Conservation (phyloP, 2,329 filamentous ascomycete species). For the Cyphellophora europaea region DNA sequence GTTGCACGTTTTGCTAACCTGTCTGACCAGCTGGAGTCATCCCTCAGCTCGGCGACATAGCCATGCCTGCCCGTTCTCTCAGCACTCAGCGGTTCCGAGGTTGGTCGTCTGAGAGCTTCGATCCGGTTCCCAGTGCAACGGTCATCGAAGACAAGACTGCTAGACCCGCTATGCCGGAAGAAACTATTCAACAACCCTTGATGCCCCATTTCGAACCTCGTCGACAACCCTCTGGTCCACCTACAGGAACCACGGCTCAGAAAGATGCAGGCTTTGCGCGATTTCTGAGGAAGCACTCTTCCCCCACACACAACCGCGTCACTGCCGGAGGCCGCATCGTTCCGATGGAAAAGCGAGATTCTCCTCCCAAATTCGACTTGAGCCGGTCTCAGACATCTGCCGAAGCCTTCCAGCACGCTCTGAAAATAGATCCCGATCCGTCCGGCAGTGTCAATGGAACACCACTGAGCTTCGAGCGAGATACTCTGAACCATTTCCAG, state of each 20-base stretch:
- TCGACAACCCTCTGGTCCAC: constrained; percentile 25
- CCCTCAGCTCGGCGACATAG: constrained; percentile 17
- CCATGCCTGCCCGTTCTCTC: constrained; percentile 13
- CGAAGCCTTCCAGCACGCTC: neutral
- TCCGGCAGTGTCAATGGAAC: neutral
- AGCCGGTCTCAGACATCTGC: neutral
- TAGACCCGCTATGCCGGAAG: too few relatives aligned
- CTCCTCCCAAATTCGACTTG: constrained; percentile 28
- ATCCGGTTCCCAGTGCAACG: too few relatives aligned
- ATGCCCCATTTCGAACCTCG: constrained; percentile 10
- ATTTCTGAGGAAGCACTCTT: constrained; percentile 38
- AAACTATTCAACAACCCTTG: too few relatives aligned
- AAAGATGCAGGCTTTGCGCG: constrained; percentile 33
- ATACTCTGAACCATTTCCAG: too few relatives aligned
- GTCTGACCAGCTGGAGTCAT: constrained; percentile 19
- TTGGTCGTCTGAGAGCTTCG: constrained; percentile 7
- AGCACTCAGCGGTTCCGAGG: constrained; percentile 12
- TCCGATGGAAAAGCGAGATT: constrained; percentile 29
- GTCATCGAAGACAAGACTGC: too few relatives aligned
- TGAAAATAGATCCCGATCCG: neutral
- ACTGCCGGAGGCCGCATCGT: constrained; percentile 40
- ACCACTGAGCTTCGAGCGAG: too few relatives aligned
- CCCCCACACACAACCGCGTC: constrained; percentile 39
- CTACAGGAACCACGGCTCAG: constrained; percentile 23
- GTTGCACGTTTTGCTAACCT: too few relatives aligned